phyloP scores from a whole-genome alignment of 129 eudicot species.

The Lactuca sativa region DNA sequence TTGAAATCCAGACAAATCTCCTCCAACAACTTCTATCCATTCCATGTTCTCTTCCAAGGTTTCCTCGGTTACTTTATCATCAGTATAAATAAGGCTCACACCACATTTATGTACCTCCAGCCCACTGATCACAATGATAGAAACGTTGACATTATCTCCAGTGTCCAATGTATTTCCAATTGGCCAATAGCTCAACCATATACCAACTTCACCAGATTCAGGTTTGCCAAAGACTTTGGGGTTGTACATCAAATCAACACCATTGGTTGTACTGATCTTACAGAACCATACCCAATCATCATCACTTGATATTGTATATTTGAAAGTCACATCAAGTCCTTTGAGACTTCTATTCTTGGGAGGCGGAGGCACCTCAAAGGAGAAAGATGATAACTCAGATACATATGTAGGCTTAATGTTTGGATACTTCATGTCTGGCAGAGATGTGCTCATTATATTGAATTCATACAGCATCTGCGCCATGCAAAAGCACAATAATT shows the following conservation, averaged over 20 bases:
- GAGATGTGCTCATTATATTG: too few species aligned
- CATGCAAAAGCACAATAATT: too few species aligned
- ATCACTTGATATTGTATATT: conserved; percentile 15
- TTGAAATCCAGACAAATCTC: too few species aligned
- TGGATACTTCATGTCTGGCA: too few species aligned
- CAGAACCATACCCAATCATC: conserved; percentile 10
- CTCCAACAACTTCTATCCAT: too few species aligned
- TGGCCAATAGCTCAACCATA: conserved; percentile 32
- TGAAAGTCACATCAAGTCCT: conserved; percentile 9
- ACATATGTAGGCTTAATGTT: too few species aligned
- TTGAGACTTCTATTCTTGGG: conserved; percentile 9
- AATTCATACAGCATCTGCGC: too few species aligned
- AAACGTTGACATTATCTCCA: conserved; percentile 13
- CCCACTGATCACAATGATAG: conserved; percentile 3
- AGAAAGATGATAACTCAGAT: neutral
- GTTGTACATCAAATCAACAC: conserved; percentile 24
- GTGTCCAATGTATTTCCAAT: conserved; percentile 3
- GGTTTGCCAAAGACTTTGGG: conserved; percentile 28
- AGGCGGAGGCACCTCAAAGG: conserved; percentile 10
- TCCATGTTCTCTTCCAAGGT: too few species aligned
- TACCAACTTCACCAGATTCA: neutral
- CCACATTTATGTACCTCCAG: neutral
- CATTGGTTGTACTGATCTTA: conserved; percentile 16
- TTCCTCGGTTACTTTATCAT: too few species aligned
- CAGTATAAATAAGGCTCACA: too few species aligned